Percentiles rank a stretch among this genome's conserved stretches.
Evolutionary conservation across 257 asterid genomes (phyloP).

Genomic region (Phtheirospermum japonicum): DNA sequence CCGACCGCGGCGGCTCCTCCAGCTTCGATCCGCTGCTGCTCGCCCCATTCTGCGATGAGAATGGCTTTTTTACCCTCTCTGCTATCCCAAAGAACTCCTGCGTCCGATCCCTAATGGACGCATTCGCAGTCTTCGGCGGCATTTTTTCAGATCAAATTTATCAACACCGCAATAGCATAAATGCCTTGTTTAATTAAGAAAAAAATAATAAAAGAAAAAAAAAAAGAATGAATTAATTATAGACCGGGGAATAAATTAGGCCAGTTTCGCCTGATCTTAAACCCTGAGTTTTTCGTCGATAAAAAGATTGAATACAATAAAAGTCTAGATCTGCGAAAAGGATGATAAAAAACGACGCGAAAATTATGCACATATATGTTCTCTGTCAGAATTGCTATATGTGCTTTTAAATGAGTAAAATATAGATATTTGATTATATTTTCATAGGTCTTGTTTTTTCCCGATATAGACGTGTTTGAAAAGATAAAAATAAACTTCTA

Average conservation of each 20-base stretch:
- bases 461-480: no score
- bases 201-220: no score
- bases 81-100: constrained; percentile 65
- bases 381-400: no score
- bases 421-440: no score
- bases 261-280: constrained; percentile 19
- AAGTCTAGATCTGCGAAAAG: constrained; percentile 23
- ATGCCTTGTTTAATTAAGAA: background rate
- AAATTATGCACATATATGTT: background rate
- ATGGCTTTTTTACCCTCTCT: constrained; percentile 55
- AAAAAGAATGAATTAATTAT: constrained; percentile 8
- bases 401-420: no score
- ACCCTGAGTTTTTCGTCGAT: constrained; percentile 19
- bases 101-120: constrained; percentile 84
- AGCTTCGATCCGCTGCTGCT: constrained; percentile 52
- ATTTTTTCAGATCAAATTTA: constrained; percentile 33
- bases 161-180: constrained; percentile 21
- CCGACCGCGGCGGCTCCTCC: constrained; percentile 52
- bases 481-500: no score
- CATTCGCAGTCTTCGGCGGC: constrained; percentile 53
- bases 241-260: constrained; percentile 15
- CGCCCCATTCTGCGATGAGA: constrained; percentile 49
- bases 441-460: no score
- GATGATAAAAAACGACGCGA: background rate
- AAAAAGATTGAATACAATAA: background rate